These are phyloP conservation scores for Naganishia vaughanmartiniae DNA, from an alignment of 768 basidiomycete species.

Conservation along the genomic window DNA sequence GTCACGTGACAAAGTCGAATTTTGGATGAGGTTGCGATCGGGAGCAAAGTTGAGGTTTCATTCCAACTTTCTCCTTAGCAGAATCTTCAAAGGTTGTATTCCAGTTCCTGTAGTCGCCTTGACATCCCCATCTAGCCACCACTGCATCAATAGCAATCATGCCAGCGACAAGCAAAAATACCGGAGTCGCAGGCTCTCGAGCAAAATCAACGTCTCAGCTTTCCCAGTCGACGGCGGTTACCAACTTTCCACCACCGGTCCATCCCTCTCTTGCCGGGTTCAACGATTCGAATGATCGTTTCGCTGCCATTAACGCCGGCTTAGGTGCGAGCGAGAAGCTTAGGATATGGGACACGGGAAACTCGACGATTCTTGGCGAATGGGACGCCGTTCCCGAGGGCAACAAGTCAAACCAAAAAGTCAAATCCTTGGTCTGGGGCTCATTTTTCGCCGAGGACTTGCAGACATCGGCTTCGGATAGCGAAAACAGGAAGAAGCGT, in stretches of 20 bases:
- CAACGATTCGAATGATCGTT: conserved; percentile 43
- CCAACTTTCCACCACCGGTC: conserved; percentile 41
- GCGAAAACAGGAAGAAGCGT: conserved; percentile 24
- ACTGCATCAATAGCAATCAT: not conserved
- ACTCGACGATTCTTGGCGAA: conserved; percentile 42
- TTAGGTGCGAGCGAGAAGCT: conserved; percentile 45
- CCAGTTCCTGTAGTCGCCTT: not conserved
- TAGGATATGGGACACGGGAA: conserved; percentile 45
- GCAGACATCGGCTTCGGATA: not conserved
- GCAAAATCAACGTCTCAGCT: conserved; percentile 35
- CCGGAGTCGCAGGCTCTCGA: conserved; percentile 34
- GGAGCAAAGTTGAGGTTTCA: not conserved
- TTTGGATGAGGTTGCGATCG: conserved; percentile 3
- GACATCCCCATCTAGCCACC: not conserved
- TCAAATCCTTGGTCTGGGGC: conserved; percentile 23
- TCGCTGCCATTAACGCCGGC: conserved; percentile 43
- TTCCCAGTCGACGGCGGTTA: conserved; percentile 33
- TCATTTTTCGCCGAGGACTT: conserved; percentile 1
- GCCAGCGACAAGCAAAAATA: conserved; percentile 10
- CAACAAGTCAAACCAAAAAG: conserved; percentile 8
- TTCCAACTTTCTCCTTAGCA: not conserved
- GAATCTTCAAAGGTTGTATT: not conserved
- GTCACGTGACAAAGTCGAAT: conserved; percentile 1
- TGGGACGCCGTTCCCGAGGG: conserved; percentile 43
- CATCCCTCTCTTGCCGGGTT: conserved; percentile 44